Conservation (phyloP, 257 asterid species). For the Gynochthodes officinalis region DNA sequence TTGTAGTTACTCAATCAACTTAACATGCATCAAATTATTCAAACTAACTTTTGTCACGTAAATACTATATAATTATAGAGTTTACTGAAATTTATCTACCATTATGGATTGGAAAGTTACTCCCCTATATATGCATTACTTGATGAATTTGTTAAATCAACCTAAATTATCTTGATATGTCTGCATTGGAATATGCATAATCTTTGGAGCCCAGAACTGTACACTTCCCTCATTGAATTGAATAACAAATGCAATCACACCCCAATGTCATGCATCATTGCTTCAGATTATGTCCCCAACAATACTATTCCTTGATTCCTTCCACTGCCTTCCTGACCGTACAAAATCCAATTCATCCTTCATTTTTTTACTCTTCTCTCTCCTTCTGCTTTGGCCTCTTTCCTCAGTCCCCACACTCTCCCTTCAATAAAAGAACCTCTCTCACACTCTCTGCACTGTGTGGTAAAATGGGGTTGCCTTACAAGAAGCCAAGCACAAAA, state of each 20-base stretch:
- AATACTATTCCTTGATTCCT: constrained; percentile 12
- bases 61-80: too few relatives aligned
- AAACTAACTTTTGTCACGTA: too few relatives aligned
- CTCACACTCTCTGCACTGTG: constrained; percentile 5
- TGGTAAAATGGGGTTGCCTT: constrained; percentile 5
- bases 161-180: not conserved
- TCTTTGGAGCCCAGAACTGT: not conserved
- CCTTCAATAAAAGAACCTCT: constrained; percentile 10
- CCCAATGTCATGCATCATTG: constrained; percentile 11
- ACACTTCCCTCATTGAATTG: not conserved
- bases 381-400: not conserved
- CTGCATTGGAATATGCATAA: not conserved
- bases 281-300: constrained; percentile 17
- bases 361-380: constrained; percentile 8
- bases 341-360: constrained; percentile 21
- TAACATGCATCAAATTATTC: too few relatives aligned
- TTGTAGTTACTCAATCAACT: too few relatives aligned
- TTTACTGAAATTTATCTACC: too few relatives aligned
- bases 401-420: not conserved
- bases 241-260: not conserved
- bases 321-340: constrained; percentile 13
- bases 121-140: not conserved
- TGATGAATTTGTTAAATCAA: too few relatives aligned
- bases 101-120: too few relatives aligned
- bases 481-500: constrained; percentile 30